These are phyloP conservation scores for Chlamydomonas urium DNA, from an alignment of 139 green algal genomes.

Conservation along the genomic window DNA sequence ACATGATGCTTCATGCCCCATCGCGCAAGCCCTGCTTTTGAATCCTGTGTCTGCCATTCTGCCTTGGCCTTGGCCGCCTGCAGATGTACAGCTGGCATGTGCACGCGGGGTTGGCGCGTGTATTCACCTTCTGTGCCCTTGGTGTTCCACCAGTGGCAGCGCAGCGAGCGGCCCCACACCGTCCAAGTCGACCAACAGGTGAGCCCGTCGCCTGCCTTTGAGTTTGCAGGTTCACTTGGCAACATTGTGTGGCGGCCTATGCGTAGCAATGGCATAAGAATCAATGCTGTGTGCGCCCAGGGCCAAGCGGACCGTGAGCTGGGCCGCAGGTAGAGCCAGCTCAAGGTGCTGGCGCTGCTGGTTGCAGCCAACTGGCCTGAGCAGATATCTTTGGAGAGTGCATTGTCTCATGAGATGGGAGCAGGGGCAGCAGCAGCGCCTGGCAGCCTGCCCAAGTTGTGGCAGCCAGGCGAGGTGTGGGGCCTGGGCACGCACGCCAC, in stretches of 20 bases:
- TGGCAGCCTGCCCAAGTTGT: no score
- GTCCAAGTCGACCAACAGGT: conserved; percentile 40
- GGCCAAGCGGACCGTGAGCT: neutral
- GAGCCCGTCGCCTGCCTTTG: neutral
- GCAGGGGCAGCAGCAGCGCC: no score
- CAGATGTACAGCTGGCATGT: conserved; percentile 50
- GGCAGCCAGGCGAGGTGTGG: no score
- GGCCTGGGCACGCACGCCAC: no score
- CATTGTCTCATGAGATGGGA: no score
- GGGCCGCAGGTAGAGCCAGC: neutral
- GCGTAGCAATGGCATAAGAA: neutral
- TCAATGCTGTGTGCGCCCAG: neutral
- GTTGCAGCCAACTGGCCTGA: neutral
- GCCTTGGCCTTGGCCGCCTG: neutral
- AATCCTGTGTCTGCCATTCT: neutral
- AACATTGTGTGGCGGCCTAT: no score
- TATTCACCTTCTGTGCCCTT: conserved; percentile 46
- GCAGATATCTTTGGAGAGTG: no score
- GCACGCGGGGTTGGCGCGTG: conserved; percentile 59
- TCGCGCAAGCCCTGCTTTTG: no score
- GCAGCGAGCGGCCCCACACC: conserved; percentile 27
- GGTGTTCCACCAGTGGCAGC: conserved; percentile 62
- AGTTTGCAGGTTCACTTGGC: neutral
- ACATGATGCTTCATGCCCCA: no score
- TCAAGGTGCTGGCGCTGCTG: conserved; percentile 7